Evolutionary conservation across 495 filamentous ascomycete species (phyloP), one percentile per base, ranked within the genome.

Genomic region (Monascus purpureus): DNA sequence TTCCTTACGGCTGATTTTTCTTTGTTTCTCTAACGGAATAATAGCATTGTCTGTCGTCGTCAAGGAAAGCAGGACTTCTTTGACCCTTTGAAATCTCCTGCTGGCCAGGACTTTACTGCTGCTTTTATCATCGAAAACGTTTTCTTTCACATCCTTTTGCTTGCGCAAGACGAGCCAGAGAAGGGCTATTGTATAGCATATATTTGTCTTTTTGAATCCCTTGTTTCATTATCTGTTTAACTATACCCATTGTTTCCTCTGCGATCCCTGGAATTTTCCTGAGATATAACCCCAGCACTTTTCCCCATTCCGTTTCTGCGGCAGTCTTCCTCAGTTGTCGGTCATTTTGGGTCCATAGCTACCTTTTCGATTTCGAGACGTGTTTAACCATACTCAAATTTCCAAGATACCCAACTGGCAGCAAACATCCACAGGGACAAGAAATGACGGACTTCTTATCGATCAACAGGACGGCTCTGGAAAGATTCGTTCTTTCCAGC

Each of bases 401-500:
- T 33, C 26, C 30, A 29, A 27, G 25, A 32, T 8, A 17, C 32
- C 13, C 32, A 25, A 28, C 31, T 20, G 29, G 40, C 31, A 24
- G 54, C 50, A 37, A 36, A 49, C 20, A 36, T 11, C 38, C 51
- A 36, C 38, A 68, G 64, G 57, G 52, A n/a, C n/a, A n/a, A n/a
- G n/a, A n/a, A n/a, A n/a, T n/a, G n/a, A n/a, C n/a, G n/a, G n/a
- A 59, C 34, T 55, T 46, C 20, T 43, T 53, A 25, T 44, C 53
- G 4, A 54, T 72, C 61, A 86, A 92, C 61, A 72, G 81, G 50
- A 73, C 73, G 35, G 90, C 90, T 19, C 74, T 97, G 40, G 83
- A 93, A 27, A 70, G 85, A 39, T 96, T 97, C 53, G 71, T 96
- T 52, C 77, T 79, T 42, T 65, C 71, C 40, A 79, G 79, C 8